Evolutionary conservation across 768 basidiomycete genomes (phyloP).

Genomic region (Psilocybe azurescens): DNA sequence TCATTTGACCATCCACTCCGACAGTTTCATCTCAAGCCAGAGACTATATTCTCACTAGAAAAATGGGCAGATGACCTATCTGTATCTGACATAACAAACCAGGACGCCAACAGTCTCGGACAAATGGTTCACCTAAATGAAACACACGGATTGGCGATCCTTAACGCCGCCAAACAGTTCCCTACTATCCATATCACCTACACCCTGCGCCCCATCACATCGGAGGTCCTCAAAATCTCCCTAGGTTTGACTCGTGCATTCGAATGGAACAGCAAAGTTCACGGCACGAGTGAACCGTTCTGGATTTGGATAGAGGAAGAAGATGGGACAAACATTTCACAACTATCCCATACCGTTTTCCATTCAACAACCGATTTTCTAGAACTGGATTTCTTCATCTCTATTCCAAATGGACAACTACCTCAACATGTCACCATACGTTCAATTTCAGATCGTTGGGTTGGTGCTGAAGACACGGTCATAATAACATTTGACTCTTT

Average conservation of each 20-base stretch:
- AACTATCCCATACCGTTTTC: conserved; percentile 75
- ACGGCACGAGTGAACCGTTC: conserved; percentile 83
- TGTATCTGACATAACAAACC: conserved; percentile 70
- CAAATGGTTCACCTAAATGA: conserved; percentile 87
- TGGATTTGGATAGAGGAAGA: conserved; percentile 97
- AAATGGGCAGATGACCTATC: conserved; percentile 84
- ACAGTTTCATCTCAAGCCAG: conserved; percentile 79
- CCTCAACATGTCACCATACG: conserved; percentile 77
- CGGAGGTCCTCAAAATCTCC: conserved; percentile 81
- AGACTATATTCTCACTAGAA: conserved; percentile 79
- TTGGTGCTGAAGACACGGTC: conserved; percentile 85
- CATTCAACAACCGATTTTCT: conserved; percentile 65
- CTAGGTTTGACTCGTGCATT: conserved; percentile 72
- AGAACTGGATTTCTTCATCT: conserved; percentile 80
- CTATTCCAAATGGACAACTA: conserved; percentile 61
- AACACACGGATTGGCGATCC: conserved; percentile 78
- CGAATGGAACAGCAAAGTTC: conserved; percentile 78
- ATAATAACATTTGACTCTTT: conserved; percentile 67
- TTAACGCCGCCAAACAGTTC: conserved; percentile 83
- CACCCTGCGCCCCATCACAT: conserved; percentile 79
- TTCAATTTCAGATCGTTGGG: conserved; percentile 90
- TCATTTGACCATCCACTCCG: conserved; percentile 90
- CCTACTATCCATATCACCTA: conserved; percentile 73
- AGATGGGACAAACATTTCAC: conserved; percentile 80
- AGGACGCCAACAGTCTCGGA: conserved; percentile 74